Evolutionary conservation across 2,329 filamentous ascomycete species (phyloP).

Genomic region (Epichloe scottii): DNA sequence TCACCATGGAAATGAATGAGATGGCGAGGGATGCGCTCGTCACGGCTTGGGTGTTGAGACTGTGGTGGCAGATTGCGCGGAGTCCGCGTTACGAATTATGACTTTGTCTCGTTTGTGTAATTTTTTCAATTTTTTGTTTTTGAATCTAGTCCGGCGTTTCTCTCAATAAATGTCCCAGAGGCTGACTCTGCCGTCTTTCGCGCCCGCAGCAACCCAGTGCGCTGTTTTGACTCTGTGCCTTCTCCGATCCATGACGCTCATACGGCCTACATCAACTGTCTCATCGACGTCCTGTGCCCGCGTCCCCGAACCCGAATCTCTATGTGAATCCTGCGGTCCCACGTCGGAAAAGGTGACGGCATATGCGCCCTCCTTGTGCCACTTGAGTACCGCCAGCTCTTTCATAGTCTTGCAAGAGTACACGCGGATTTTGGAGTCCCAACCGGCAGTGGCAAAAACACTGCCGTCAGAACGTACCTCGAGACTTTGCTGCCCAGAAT

Average conservation of each 20-base stretch:
- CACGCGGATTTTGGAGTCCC: constrained; percentile 72
- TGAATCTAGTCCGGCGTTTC: neutral
- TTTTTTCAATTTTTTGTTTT: too few relatives aligned
- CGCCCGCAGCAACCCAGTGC: constrained; percentile 83
- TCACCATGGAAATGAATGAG: constrained; percentile 18
- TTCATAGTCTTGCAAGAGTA: constrained; percentile 72
- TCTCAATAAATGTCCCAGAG: constrained; percentile 83
- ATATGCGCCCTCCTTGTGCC: constrained; percentile 85
- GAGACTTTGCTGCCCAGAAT: constrained; percentile 80
- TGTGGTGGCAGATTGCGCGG: constrained; percentile 20
- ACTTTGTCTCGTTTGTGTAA: neutral
- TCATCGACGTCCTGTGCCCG: neutral
- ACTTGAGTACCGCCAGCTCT: constrained; percentile 84
- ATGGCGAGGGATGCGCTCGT: constrained; percentile 21
- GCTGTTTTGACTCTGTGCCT: constrained; percentile 51
- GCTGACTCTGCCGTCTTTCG: constrained; percentile 91
- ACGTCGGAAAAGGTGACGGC: constrained; percentile 57
- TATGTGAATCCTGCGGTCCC: neutral
- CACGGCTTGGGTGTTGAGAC: constrained; percentile 21
- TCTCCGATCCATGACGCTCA: constrained; percentile 48
- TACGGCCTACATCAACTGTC: neutral
- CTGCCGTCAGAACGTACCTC: constrained; percentile 65
- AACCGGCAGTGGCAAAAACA: constrained; percentile 82
- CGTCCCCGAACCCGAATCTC: neutral
- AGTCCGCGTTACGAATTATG: constrained; percentile 1